These are phyloP conservation scores for Boletus vermiculosoides DNA, from an alignment of 768 basidiomycete genomes.

Conservation along the genomic window DNA sequence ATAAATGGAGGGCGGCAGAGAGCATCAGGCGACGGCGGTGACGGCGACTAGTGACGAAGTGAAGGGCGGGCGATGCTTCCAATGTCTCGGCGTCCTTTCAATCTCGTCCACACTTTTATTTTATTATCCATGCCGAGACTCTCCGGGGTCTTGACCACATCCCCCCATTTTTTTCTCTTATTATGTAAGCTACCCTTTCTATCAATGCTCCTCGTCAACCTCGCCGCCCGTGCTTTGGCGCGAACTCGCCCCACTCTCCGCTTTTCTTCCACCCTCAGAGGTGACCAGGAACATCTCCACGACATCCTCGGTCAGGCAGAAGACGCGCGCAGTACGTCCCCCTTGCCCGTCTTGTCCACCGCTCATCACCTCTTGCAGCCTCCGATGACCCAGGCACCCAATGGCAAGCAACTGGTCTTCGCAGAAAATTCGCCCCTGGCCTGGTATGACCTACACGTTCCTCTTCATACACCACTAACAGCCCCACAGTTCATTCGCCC, in stretches of 20 bases:
- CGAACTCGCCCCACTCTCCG: conserved; percentile 4
- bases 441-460: conserved; percentile 13
- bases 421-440: conserved; percentile 26
- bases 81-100: conserved; percentile 6
- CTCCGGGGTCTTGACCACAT: conserved; percentile 15
- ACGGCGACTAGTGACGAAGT: conserved; percentile 20
- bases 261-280: conserved; percentile 19
- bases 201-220: conserved; percentile 12
- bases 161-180: not conserved
- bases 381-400: not conserved
- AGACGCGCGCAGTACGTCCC: conserved; percentile 14
- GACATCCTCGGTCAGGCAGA: conserved; percentile 28
- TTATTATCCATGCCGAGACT: conserved; percentile 11
- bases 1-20: conserved; percentile 8
- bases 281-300: conserved; percentile 24
- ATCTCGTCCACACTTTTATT: not conserved
- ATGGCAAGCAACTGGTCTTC: conserved; percentile 28
- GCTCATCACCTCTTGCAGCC: conserved; percentile 9
- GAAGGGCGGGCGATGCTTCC: conserved; percentile 11
- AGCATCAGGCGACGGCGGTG: conserved; percentile 22
- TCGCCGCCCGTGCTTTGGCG: conserved; percentile 13
- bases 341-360: too few species aligned
- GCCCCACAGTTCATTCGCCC: conserved; percentile 46
- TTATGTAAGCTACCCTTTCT: conserved; percentile 11
- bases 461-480: not conserved